A percentile compares a stretch with the other conserved stretches of the same genome.
Conservation (phyloP, 768 basidiomycete genomes). For the Tulasnella sp. region DNA sequence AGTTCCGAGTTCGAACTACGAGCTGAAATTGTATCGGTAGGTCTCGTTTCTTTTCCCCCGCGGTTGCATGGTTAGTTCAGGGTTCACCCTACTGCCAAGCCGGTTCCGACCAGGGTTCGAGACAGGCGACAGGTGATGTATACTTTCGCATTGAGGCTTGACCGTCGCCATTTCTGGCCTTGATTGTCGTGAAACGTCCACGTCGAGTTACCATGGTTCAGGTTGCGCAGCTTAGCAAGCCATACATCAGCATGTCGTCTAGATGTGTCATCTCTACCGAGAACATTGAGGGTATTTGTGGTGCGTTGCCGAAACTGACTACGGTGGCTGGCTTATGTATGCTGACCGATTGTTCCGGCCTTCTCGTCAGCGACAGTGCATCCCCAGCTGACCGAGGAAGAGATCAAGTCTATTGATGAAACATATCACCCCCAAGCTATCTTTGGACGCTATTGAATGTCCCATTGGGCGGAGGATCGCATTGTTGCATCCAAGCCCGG, state of each 20-base stretch:
- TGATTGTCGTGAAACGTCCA: neutral
- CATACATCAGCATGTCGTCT: constrained; percentile 46
- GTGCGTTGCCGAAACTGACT: constrained; percentile 27
- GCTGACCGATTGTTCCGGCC: neutral
- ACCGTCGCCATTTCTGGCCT: neutral
- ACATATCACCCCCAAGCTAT: neutral
- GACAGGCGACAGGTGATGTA: neutral
- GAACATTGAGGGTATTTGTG: constrained; percentile 47
- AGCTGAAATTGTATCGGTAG: neutral
- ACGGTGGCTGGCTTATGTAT: neutral
- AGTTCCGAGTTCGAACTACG: neutral
- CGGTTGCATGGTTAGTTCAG: too few species aligned
- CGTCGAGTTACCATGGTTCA: constrained; percentile 1
- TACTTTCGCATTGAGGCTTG: neutral
- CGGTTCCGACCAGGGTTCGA: neutral
- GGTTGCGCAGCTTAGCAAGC: constrained; percentile 30
- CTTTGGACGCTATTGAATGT: neutral
- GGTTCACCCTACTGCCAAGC: too few species aligned
- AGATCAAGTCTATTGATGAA: constrained; percentile 4
- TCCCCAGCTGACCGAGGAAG: constrained; percentile 1
- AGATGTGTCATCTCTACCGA: constrained; percentile 46
- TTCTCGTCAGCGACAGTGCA: neutral
- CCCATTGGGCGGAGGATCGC: too few species aligned
- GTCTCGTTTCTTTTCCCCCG: neutral
- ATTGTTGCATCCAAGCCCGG: too few species aligned